Evolutionary conservation across 371 early-diverging fungal genomes (phyloP), one percentile per base, ranked within the genome.

Genomic region (Cladochytrium tenue): DNA sequence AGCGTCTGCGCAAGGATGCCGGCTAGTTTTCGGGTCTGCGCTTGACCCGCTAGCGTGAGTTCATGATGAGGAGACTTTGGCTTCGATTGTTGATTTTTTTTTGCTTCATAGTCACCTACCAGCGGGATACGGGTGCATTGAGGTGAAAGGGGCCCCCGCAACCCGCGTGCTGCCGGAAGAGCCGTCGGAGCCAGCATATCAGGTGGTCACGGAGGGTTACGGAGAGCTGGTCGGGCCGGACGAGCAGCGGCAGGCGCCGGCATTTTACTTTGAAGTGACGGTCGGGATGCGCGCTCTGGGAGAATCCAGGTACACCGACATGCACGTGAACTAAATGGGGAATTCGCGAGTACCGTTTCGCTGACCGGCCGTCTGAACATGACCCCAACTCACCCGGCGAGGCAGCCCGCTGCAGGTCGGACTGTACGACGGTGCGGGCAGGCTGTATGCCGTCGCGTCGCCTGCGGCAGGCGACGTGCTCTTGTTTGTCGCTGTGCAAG

Each of bases 1-100:
- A 23, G 68, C 83, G 30, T 65, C 76, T 4, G 67, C 63, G 0
- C 79, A 82, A 63, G 78, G 72, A 1, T 77, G 82, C 56, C 15
- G 27, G 3, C 68, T 78, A 4, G 51, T 26, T 2, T 77, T 81
- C 69, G 81, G 81, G 1, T 32, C 67, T 35, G 32, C 33, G 15
- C n/a, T 63, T 30, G 75, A 74, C 43, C 69, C 63, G 2, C 31
- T 81, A 7, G 26, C 28, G 78, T 77, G 32, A 27, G n/a, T n/a
- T 23, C 23, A 7, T 1, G 13, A 31, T 4, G 17, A 58, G 27
- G 32, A 20, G 56, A 27, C 55, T 28, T 26, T 13, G 58, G n/a
- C 27, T 28, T 56, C 43, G 43, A 43, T 13, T 43, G 43, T n/a
- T n/a, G n/a, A n/a, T n/a, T n/a, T n/a, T n/a, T n/a, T n/a, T n/a